These are phyloP conservation scores for Ceratonia siliqua DNA, from an alignment of 306 rosid genomes.

Conservation along the genomic window DNA sequence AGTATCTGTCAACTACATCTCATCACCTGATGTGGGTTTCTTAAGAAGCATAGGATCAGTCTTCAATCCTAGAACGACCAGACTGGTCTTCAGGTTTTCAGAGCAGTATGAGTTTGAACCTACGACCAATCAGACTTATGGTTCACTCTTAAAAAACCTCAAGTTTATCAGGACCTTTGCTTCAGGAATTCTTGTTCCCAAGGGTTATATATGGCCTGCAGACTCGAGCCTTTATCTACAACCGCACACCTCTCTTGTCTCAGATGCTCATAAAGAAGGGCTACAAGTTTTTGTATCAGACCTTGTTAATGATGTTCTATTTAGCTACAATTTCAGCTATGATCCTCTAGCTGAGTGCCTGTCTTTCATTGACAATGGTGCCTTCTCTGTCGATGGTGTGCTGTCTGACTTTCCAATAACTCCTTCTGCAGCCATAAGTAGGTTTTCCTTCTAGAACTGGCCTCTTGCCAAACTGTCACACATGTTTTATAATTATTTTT, in stretches of 20 bases:
- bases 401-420: constrained; percentile 80
- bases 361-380: constrained; percentile 54
- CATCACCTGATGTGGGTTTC: constrained; percentile 79
- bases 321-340: constrained; percentile 71
- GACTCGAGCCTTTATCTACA: constrained; percentile 44
- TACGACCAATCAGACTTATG: constrained; percentile 63
- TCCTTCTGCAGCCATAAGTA: constrained; percentile 77
- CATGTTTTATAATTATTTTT: not conserved
- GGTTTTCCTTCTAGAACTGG: constrained; percentile 30
- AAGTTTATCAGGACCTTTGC: constrained; percentile 61
- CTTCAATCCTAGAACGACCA: constrained; percentile 40
- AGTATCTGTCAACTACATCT: constrained; percentile 53
- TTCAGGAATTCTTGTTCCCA: constrained; percentile 64
- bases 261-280: constrained; percentile 74
- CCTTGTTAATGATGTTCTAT: constrained; percentile 55
- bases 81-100: constrained; percentile 59
- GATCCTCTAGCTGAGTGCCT: constrained; percentile 81
- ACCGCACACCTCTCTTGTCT: constrained; percentile 49
- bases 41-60: constrained; percentile 48
- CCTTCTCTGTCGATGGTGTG: constrained; percentile 76
- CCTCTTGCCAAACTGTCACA: not conserved
- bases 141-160: constrained; percentile 55
- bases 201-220: constrained; percentile 62
- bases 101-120: constrained; percentile 52
- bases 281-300: constrained; percentile 72